A percentile compares a stretch with the other conserved stretches of the same genome.
Evolutionary conservation across 768 basidiomycete species (phyloP).

Genomic region (Wakefieldia striispora): DNA sequence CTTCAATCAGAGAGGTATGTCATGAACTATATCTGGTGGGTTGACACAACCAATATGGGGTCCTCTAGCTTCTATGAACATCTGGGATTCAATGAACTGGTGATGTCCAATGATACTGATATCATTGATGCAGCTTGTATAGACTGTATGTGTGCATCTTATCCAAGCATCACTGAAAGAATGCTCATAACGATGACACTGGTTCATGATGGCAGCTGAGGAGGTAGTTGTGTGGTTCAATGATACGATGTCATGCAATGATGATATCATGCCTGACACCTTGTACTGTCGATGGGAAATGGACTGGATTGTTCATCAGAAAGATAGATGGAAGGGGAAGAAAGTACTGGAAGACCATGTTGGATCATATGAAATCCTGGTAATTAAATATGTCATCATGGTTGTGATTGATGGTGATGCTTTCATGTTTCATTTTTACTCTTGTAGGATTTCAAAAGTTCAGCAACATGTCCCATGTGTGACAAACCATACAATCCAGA

Average conservation of each 20-base stretch:
- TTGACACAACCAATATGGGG: no score
- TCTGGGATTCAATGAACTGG: not conserved
- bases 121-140: not conserved
- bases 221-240: not conserved
- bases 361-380: not conserved
- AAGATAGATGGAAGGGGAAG: not conserved
- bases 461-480: not conserved
- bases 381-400: not conserved
- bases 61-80: not conserved
- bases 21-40: no score
- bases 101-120: not conserved
- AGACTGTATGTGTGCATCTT: no score
- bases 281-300: not conserved
- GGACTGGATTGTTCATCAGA: not conserved
- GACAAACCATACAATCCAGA: not conserved
- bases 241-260: not conserved
- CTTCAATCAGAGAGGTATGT: not conserved
- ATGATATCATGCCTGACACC: not conserved
- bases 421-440: no score
- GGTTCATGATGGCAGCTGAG: no score
- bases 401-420: no score
- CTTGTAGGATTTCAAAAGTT: no score
- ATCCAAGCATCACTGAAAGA: no score
- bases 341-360: not conserved
- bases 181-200: no score